Evolutionary conservation across 768 basidiomycete species (phyloP), one percentile per base, ranked within the genome.

Genomic region (Artomyces pyxidatus): DNA sequence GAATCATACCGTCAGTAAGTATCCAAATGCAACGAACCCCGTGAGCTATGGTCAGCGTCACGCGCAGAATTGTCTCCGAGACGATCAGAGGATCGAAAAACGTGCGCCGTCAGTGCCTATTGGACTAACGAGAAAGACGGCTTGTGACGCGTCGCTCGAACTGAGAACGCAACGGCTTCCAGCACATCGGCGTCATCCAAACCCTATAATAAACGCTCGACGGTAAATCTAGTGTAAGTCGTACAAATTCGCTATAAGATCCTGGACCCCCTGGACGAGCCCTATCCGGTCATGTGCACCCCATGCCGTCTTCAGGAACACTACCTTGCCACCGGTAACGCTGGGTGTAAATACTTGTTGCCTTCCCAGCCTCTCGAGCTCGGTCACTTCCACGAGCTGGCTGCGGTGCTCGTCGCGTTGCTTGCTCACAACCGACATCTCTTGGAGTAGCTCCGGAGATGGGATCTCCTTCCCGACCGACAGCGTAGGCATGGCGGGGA

Each of bases 261-360:
- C 84, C 54, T 88, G 83, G 19, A 86, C 76, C 7, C 85, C 85
- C 52, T 88, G 84, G 27, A 78, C 65, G 3, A 73, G 63, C 11
- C 78, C 78, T 40, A 86, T 63, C 50, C 70, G 68, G 49, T 78
- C 73, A 58, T 88, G 86, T 0, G 68, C 69, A 6, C 86, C 85
- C 52, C 69, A 71, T 23, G 68, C 55, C 1, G 79, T 79, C 64
- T 78, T 77, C 37, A 85, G 63, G 45, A 83, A 68, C 5, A 75
- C 73, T 6, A 86, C 70, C 44, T 72, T 76, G 40, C 74, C 49
- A 8, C 52, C 56, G 3, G 54, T 49, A 25, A 62, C 45, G 63
- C 69, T 17, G 62, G 70, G 46, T 56, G 68, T 35, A 59, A 88
- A 83, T 49, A 77, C 71, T 49, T 81, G 72, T 40, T 83, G 62